These are phyloP conservation scores for Mortierella hygrophila DNA, from an alignment of 192 early-diverging fungal species.

Conservation along the genomic window DNA sequence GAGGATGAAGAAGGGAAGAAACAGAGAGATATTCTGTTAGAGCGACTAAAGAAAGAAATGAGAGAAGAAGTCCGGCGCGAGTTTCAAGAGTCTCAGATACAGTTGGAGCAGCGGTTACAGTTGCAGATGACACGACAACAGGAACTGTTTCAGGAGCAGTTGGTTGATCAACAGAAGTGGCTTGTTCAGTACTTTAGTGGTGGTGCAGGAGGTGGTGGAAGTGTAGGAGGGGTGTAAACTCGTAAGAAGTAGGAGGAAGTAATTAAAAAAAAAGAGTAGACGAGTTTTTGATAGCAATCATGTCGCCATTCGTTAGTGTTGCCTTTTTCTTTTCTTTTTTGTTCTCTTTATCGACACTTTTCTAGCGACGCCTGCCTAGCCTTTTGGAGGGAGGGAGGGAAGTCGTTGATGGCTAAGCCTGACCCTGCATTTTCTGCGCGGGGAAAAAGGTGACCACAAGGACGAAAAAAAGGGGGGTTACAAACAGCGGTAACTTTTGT, in stretches of 20 bases:
- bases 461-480: not conserved
- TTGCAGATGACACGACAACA: not conserved
- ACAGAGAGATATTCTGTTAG: not conserved
- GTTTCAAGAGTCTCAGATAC: not conserved
- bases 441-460: not conserved
- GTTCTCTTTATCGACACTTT: no score
- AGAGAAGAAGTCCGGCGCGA: not conserved
- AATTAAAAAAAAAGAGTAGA: no score
- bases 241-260: no score
- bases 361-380: no score
- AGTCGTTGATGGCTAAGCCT: not conserved
- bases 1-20: not conserved
- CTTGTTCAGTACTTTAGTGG: slow-evolving; percentile 1
- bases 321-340: no score
- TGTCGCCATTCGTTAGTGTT: no score
- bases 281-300: no score
- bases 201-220: not conserved
- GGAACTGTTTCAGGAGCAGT: not conserved
- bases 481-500: not conserved
- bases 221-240: not conserved
- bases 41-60: not conserved
- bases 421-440: not conserved
- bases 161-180: not conserved
- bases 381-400: no score
- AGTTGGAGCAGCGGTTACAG: slow-evolving; percentile 1